Conservation (phyloP, 306 rosid genomes). For the Castanopsis chinensis region DNA sequence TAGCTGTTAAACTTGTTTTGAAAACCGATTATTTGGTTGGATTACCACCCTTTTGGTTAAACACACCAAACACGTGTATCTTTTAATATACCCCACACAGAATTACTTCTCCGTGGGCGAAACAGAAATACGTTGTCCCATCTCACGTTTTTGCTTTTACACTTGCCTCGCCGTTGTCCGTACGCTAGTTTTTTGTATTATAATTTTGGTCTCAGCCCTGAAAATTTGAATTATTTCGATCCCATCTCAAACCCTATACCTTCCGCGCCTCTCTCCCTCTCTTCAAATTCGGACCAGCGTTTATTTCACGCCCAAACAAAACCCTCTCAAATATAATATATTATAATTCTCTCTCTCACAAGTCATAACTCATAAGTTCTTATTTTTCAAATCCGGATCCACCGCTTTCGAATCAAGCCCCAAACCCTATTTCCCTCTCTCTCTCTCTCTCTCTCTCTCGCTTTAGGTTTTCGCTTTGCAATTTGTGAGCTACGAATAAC, state of each 20-base stretch:
- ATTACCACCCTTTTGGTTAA: too few relatives aligned
- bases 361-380: background rate
- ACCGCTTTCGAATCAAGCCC: slow-evolving; percentile 43
- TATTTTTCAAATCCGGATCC: slow-evolving; percentile 45
- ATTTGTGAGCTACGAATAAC: background rate
- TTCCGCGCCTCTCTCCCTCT: background rate
- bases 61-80: too few relatives aligned
- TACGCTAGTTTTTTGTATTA: background rate
- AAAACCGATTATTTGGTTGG: too few relatives aligned
- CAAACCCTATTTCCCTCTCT: slow-evolving; percentile 37
- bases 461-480: background rate
- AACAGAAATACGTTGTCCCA: background rate
- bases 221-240: slow-evolving; percentile 7
- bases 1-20: too few relatives aligned
- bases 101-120: background rate
- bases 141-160: background rate
- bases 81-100: too few relatives aligned
- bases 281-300: slow-evolving; percentile 20
- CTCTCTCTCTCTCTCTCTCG: slow-evolving; percentile 4
- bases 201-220: background rate
- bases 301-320: slow-evolving; percentile 17
- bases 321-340: background rate
- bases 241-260: background rate
- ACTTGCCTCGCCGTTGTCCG: slow-evolving; percentile 2
- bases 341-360: background rate